Conservation (phyloP, 1,284 basidiomycete species). For the Trichosporon coremiiforme region DNA sequence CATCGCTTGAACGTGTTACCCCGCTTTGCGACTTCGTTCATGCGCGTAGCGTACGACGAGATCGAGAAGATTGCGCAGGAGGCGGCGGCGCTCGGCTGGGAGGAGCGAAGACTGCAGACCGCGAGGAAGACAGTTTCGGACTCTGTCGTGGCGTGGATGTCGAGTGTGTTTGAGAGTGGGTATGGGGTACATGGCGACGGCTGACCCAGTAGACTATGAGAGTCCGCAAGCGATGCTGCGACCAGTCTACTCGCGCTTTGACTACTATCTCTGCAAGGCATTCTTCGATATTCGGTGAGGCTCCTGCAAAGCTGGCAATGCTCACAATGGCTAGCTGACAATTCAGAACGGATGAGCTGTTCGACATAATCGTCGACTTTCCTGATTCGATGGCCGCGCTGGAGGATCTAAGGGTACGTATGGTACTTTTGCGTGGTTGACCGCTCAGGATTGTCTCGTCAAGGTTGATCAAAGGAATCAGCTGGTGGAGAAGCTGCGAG, state of each 20-base stretch:
- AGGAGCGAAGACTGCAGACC: conserved; percentile 64
- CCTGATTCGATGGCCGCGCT: conserved; percentile 84
- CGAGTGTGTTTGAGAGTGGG: conserved; percentile 67
- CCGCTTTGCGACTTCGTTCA: conserved; percentile 79
- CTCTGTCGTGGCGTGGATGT: conserved; percentile 79
- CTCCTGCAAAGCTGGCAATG: neutral
- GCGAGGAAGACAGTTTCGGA: conserved; percentile 74
- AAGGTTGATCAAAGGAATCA: conserved; percentile 47
- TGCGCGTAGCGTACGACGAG: conserved; percentile 77
- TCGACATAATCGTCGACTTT: conserved; percentile 92
- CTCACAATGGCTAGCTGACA: neutral
- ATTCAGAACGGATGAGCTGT: conserved; percentile 78
- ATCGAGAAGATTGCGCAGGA: conserved; percentile 72
- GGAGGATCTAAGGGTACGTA: conserved; percentile 75
- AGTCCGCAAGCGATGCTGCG: conserved; percentile 60
- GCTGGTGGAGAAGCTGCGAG: conserved; percentile 52
- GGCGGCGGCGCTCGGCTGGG: conserved; percentile 71
- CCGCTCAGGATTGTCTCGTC: conserved; percentile 46
- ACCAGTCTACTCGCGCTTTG: conserved; percentile 81
- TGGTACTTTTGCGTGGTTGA: neutral
- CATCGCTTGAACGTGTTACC: conserved; percentile 76
- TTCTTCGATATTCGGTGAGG: conserved; percentile 78
- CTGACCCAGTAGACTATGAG: conserved; percentile 24
- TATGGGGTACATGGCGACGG: neutral
- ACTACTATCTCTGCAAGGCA: conserved; percentile 86